These are phyloP conservation scores for Persicaria maculosa DNA, from an alignment of 148 eudicot species.

Conservation along the genomic window DNA sequence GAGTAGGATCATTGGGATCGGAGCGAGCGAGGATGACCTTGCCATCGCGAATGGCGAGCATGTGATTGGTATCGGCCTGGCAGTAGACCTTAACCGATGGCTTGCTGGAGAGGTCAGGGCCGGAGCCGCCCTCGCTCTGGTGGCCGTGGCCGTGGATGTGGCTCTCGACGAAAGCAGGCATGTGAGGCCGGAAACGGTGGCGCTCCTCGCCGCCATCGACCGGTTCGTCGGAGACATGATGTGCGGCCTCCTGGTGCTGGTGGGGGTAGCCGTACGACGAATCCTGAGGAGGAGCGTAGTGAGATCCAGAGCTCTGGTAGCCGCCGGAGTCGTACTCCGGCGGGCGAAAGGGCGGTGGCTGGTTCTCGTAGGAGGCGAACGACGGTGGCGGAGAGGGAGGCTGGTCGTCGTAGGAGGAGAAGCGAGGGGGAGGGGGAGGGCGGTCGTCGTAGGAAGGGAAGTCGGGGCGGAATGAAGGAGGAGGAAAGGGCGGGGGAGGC, in stretches of 20 bases:
- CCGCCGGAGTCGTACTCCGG: slow-evolving; percentile 14
- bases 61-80: slow-evolving; percentile 47
- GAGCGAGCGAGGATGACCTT: slow-evolving; percentile 56
- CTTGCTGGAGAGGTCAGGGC: slow-evolving; percentile 23
- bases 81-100: slow-evolving; percentile 47
- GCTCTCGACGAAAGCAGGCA: slow-evolving; percentile 34
- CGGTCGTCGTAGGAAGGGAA: slow-evolving; percentile 9
- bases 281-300: slow-evolving; percentile 24
- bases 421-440: slow-evolving; percentile 19
- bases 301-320: slow-evolving; percentile 16
- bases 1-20: slow-evolving; percentile 54
- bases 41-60: slow-evolving; percentile 59
- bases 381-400: slow-evolving; percentile 21
- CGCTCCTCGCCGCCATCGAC: slow-evolving; percentile 6
- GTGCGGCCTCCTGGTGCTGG: slow-evolving; percentile 11
- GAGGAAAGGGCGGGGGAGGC: slow-evolving; percentile 2
- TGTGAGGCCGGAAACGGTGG: slow-evolving; percentile 38
- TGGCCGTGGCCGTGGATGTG: slow-evolving; percentile 21
- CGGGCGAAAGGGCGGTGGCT: slow-evolving; percentile 21
- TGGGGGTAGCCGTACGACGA: slow-evolving; percentile 3
- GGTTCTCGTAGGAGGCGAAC: slow-evolving; percentile 11
- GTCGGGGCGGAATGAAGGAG: slow-evolving; percentile 7
- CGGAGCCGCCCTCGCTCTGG: background rate
- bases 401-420: slow-evolving; percentile 11
- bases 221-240: slow-evolving; percentile 18